Evolutionary conservation across 179 eudicot species (phyloP).

Genomic region (Beta lomatogona): DNA sequence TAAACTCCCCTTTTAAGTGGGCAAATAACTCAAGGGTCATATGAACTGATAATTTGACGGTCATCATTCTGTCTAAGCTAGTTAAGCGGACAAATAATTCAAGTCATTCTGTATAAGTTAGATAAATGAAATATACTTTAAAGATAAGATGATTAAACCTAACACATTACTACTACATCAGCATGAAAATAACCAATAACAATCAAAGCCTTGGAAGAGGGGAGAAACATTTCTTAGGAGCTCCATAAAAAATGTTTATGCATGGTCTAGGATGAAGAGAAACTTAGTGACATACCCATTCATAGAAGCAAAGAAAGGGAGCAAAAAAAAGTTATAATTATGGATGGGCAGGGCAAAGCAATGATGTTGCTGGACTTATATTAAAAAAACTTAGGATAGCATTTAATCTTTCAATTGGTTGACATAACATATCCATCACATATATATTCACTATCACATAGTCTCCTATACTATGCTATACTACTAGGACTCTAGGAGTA

Average conservation of each 20-base stretch:
- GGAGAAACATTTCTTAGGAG: neutral
- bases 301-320: conserved; percentile 9
- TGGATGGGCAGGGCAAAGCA: conserved; percentile 20
- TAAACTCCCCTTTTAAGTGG: neutral
- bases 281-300: neutral
- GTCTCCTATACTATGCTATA: conserved; percentile 4
- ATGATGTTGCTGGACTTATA: conserved; percentile 31
- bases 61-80: neutral
- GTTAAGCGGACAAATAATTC: neutral
- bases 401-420: conserved; percentile 28
- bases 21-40: neutral
- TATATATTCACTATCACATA: conserved; percentile 6
- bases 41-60: neutral
- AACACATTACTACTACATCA: too few relatives aligned
- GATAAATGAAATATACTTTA: too few relatives aligned
- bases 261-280: conserved; percentile 22
- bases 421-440: conserved; percentile 27
- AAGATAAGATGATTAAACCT: too few relatives aligned
- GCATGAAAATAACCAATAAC: too few relatives aligned
- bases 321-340: conserved; percentile 10
- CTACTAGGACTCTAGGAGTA: neutral
- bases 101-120: too few relatives aligned
- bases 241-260: conserved; percentile 21
- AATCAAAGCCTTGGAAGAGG: neutral
- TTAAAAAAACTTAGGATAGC: conserved; percentile 19